phyloP scores from a whole-genome alignment of 805 yeast species.

The Lipomyces lipofer region DNA sequence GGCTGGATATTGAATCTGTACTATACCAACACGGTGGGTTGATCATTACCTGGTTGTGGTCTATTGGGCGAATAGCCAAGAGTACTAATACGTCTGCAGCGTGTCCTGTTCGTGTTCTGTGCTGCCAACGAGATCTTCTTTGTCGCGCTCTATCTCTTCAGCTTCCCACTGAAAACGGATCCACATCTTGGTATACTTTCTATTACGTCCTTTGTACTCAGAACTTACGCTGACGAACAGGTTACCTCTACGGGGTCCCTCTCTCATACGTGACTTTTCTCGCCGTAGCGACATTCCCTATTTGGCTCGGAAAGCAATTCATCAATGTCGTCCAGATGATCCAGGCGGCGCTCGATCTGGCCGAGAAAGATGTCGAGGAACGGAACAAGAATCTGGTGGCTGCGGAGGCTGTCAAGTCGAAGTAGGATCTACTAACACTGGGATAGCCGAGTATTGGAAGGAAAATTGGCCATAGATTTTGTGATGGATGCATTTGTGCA shows the following conservation, averaged over 20 bases:
- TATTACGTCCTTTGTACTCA: too few relatives aligned
- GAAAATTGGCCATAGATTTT: too few relatives aligned
- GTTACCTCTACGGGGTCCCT: constrained; percentile 39
- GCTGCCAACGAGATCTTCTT: constrained; percentile 92
- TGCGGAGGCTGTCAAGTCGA: constrained; percentile 3
- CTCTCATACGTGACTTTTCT: constrained; percentile 63
- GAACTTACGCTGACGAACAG: constrained; percentile 30
- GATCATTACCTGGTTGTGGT: not conserved
- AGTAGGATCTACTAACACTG: not conserved
- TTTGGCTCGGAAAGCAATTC: constrained; percentile 87
- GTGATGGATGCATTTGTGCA: too few relatives aligned
- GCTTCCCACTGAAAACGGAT: constrained; percentile 53
- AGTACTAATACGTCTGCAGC: too few relatives aligned
- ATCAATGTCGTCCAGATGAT: constrained; percentile 86
- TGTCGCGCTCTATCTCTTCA: constrained; percentile 79
- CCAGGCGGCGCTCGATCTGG: constrained; percentile 80
- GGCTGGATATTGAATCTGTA: constrained; percentile 77
- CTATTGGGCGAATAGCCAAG: not conserved
- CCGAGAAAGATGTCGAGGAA: constrained; percentile 68
- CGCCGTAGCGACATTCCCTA: constrained; percentile 67
- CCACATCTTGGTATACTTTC: constrained; percentile 43
- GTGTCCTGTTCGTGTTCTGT: constrained; percentile 82
- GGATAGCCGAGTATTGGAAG: too few relatives aligned
- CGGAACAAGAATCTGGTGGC: constrained; percentile 37
- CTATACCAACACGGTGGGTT: constrained; percentile 70